Base-by-base conservation (phyloP, 2,329 filamentous ascomycete genomes). In the Aspergillus intermedius region DNA sequence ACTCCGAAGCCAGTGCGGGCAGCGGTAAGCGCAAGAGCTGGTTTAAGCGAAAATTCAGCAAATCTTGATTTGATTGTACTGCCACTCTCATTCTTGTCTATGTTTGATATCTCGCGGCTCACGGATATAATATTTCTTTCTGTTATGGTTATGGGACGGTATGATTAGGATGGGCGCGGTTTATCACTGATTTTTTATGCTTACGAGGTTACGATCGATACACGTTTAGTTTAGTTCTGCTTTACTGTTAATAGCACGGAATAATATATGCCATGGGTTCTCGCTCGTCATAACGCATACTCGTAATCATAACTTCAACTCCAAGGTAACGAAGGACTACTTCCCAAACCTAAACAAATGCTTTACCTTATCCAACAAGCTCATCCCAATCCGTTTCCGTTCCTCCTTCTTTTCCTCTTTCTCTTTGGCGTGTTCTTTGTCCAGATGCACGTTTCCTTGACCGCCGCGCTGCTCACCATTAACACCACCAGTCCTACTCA, bases 11-110 rank as follows among this genome's bases (percentile, higher is more conserved):
- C 40, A 52, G 51, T 47, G 45, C 57, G 21, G 44, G 49, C 40
- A 52, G 50, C 47, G 86, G 90, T 52, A 95, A 95, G 77, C 79
- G 87, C 55, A 91, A 90, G 78, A 93, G 90, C 65, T 95, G 91
- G 89, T 84, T 97, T 61, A 82, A 87, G 63, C 82, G 83, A 59
- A 79, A 84, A 48, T 93, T 95, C 68, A 93, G 90, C 77, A 69
- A 74, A 32, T 25, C 35, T 23, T 23, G 43, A 22, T 5, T 5
- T 19, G 39, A 42, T 25, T n/a, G 22, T 46, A 40, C 35, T 46
- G 44, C 6, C 25, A n/a, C 17, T 39, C 37, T 53, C 44, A 44
- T 46, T 40, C 37, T 8, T 45, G 21, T 49, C 46, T 39, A 34
- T 37, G 42, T 42, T 22, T 35, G 15, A 34, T 43, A 34, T 35